Conservation (phyloP, 2,329 filamentous ascomycete genomes). For the Cyanodermella asteris region DNA sequence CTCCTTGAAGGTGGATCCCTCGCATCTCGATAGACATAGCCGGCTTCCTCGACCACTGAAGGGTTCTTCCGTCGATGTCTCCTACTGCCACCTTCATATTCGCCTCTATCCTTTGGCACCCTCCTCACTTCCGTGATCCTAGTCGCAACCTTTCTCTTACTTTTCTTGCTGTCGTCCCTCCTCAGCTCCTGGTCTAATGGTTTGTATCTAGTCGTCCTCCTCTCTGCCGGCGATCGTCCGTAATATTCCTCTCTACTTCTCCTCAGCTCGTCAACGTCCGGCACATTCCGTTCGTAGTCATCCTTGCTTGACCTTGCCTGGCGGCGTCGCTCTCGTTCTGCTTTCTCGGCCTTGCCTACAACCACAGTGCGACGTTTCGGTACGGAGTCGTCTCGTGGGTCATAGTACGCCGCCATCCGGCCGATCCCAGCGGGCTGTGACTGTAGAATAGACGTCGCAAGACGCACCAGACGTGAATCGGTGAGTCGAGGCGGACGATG, state of each 20-base stretch:
- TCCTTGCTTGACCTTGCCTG: neutral
- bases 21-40: neutral
- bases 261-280: conserved; percentile 9
- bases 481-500: too few relatives aligned
- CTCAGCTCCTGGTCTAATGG: conserved; percentile 1
- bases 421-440: too few relatives aligned
- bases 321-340: too few relatives aligned
- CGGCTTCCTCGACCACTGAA: neutral
- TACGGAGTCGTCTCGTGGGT: too few relatives aligned
- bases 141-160: neutral
- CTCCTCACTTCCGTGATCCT: conserved; percentile 2
- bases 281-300: neutral
- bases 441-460: too few relatives aligned
- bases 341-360: too few relatives aligned
- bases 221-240: conserved; percentile 7
- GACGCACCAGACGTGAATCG: too few relatives aligned
- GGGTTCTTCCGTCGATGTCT: conserved; percentile 2
- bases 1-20: conserved; percentile 3
- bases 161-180: neutral
- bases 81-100: conserved; percentile 1
- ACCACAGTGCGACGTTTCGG: too few relatives aligned
- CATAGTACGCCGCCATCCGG: too few relatives aligned
- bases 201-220: conserved; percentile 2
- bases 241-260: conserved; percentile 9
- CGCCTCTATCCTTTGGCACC: too few relatives aligned